Evolutionary conservation across 176 grass and related monocot genomes (phyloP).

Genomic region (Eragrostis nindensis): DNA sequence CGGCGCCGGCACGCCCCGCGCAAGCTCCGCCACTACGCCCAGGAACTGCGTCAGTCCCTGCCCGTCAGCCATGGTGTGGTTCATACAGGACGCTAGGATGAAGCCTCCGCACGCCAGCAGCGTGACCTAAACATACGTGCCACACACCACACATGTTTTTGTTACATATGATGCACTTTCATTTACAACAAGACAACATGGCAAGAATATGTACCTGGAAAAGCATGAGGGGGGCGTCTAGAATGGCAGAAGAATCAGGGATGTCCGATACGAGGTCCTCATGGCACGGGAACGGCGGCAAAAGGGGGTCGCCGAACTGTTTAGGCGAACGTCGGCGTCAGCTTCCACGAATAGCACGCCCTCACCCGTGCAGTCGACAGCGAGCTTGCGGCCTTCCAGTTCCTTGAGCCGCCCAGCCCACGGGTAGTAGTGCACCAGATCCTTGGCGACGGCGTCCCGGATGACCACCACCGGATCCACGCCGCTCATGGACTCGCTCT

Average conservation of each 20-base stretch:
- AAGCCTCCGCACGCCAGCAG: constrained; percentile 30
- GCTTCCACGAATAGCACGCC: constrained; percentile 81
- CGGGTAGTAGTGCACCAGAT: constrained; percentile 78
- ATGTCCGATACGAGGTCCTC: constrained; percentile 72
- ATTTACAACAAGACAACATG: too few species aligned
- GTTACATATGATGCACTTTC: too few species aligned
- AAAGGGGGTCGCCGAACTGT: constrained; percentile 71
- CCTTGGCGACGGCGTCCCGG: constrained; percentile 63
- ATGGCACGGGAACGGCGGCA: constrained; percentile 67
- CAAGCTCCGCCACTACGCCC: constrained; percentile 60
- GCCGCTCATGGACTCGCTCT: constrained; percentile 27
- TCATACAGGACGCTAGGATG: constrained; percentile 53
- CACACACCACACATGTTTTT: too few species aligned
- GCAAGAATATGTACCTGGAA: constrained; percentile 53
- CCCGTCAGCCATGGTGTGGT: constrained; percentile 67
- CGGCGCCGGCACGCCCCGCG: constrained; percentile 48
- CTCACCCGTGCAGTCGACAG: constrained; percentile 82
- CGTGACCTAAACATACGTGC: constrained; percentile 58
- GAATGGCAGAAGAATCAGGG: constrained; percentile 56
- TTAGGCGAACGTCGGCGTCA: constrained; percentile 59
- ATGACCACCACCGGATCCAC: constrained; percentile 59
- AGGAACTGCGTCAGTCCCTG: constrained; percentile 68
- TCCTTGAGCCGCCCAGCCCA: constrained; percentile 78
- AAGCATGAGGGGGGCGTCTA: constrained; percentile 58
- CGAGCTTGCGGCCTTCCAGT: constrained; percentile 56